A percentile compares a stretch with the other conserved stretches of the same genome.
phyloP scores from a whole-genome alignment of 768 basidiomycete species.

The Hypsizygus marmoreus region DNA sequence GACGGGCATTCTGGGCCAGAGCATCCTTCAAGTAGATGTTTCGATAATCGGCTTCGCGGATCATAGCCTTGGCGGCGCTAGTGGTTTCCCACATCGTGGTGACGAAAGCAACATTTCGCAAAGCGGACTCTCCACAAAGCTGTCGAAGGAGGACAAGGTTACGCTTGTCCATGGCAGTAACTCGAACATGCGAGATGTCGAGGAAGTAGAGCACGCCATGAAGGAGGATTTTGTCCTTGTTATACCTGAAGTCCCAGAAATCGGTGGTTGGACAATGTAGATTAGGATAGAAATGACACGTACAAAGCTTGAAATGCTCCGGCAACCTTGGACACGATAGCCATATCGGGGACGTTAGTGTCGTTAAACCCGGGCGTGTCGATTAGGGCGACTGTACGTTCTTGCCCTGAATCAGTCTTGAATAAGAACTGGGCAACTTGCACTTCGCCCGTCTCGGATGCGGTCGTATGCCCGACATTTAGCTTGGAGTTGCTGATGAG shows the following conservation, averaged over 20 bases:
- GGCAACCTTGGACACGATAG: constrained; percentile 10
- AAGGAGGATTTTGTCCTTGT: constrained; percentile 10
- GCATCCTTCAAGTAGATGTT: neutral
- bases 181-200: constrained; percentile 36
- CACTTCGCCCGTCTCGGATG: constrained; percentile 14
- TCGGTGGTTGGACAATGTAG: neutral
- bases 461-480: constrained; percentile 5
- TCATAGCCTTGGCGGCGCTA: constrained; percentile 1
- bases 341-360: constrained; percentile 5
- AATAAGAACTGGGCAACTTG: constrained; percentile 2
- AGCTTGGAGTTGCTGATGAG: constrained; percentile 6
- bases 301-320: constrained; percentile 10
- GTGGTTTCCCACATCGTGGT: constrained; percentile 48
- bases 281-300: too few relatives aligned
- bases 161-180: constrained; percentile 11
- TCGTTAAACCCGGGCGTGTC: constrained; percentile 22
- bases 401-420: too few relatives aligned
- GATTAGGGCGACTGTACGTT: constrained; percentile 10
- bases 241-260: neutral
- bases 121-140: constrained; percentile 33
- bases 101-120: constrained; percentile 44
- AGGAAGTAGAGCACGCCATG: constrained; percentile 42
- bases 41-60: neutral
- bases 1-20: neutral
- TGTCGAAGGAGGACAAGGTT: constrained; percentile 11